phyloP scores from a whole-genome alignment of 139 green algal species.

The Chlorella ohadii region DNA sequence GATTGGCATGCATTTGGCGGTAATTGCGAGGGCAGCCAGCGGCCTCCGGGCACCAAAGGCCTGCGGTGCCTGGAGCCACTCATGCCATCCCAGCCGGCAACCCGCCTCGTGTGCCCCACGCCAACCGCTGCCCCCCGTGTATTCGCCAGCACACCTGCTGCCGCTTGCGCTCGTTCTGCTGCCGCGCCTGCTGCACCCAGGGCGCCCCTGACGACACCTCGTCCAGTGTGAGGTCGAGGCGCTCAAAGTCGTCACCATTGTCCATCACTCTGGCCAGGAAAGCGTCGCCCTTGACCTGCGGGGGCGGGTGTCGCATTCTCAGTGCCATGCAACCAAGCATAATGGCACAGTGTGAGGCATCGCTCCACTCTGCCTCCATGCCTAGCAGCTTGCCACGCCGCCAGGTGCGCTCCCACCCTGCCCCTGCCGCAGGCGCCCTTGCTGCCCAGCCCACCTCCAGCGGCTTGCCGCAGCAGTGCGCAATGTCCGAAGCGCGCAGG shows the following conservation, averaged over 20 bases:
- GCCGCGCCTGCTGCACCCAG: constrained; percentile 68
- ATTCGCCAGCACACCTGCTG: constrained; percentile 8
- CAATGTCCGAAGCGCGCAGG: constrained; percentile 74
- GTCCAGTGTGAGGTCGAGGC: constrained; percentile 70
- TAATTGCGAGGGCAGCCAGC: too few species aligned
- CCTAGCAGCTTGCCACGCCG: too few species aligned
- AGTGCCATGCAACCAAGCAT: too few species aligned
- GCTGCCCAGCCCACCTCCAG: constrained; percentile 62
- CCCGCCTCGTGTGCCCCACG: neutral
- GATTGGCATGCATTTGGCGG: too few species aligned
- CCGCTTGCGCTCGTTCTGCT: constrained; percentile 52
- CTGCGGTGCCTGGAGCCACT: too few species aligned
- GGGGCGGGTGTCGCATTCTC: neutral
- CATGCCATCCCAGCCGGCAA: too few species aligned
- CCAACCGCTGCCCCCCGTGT: too few species aligned
- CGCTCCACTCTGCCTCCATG: too few species aligned
- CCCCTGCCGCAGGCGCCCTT: too few species aligned
- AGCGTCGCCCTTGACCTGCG: constrained; percentile 84
- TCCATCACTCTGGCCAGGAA: constrained; percentile 87
- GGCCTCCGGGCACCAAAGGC: too few species aligned
- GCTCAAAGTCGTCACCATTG: constrained; percentile 84
- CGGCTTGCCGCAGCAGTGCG: constrained; percentile 68
- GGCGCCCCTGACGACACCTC: constrained; percentile 72
- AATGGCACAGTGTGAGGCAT: too few species aligned
- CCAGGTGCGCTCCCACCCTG: too few species aligned